Evolutionary conservation across 495 filamentous ascomycete species (phyloP).

Genomic region (Penicillium steckii): DNA sequence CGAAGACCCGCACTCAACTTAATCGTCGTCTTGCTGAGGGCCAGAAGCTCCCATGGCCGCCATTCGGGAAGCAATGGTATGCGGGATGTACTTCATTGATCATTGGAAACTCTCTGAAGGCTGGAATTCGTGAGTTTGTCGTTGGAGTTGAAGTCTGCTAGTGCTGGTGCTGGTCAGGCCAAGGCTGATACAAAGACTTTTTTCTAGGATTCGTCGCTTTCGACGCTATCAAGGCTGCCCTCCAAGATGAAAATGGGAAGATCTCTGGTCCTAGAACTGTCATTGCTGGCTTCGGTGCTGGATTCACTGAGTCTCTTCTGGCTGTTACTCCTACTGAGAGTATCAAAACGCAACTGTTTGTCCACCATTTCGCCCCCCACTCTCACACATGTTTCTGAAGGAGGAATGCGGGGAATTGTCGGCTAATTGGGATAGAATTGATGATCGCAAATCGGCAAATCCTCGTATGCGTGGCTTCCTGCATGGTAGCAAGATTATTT

Average conservation of each 20-base stretch:
- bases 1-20: conserved; percentile 92
- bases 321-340: conserved; percentile 97
- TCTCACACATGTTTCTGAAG: background rate
- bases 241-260: conserved; percentile 83
- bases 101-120: conserved; percentile 94
- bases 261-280: conserved; percentile 89
- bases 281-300: conserved; percentile 90
- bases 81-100: conserved; percentile 97
- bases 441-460: conserved; percentile 85
- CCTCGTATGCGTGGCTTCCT: conserved; percentile 91
- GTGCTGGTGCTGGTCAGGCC: conserved; percentile 5
- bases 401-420: too few species aligned
- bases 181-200: background rate
- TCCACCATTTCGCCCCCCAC: conserved; percentile 13
- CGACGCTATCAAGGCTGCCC: conserved; percentile 81
- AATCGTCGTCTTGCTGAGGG: conserved; percentile 78
- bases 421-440: too few species aligned
- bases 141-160: background rate
- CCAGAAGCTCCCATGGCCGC: conserved; percentile 92
- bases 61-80: conserved; percentile 94
- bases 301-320: conserved; percentile 87
- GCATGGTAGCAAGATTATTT: conserved; percentile 84
- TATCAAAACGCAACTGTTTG: conserved; percentile 88
- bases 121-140: conserved; percentile 74
- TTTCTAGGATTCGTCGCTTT: conserved; percentile 89